phyloP scores from a whole-genome alignment of 2,329 filamentous ascomycete species.

The Trichophyton mentagrophytes region DNA sequence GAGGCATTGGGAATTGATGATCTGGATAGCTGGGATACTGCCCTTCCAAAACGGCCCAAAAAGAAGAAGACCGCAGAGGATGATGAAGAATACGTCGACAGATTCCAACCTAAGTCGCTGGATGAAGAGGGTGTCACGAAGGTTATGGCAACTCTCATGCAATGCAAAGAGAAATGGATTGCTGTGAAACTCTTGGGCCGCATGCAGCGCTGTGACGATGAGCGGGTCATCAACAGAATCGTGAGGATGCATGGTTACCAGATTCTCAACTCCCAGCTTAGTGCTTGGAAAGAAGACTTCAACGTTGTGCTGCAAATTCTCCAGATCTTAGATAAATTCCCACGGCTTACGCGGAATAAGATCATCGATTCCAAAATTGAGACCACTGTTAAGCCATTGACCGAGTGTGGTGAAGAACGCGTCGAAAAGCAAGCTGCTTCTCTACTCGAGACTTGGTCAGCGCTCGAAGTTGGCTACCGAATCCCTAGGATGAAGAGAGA shows the following conservation, averaged over 20 bases:
- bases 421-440: constrained; percentile 59
- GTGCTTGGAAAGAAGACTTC: constrained; percentile 74
- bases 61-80: constrained; percentile 88
- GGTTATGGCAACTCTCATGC: constrained; percentile 92
- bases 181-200: constrained; percentile 85
- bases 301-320: constrained; percentile 84
- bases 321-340: constrained; percentile 77
- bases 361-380: constrained; percentile 95
- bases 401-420: constrained; percentile 55
- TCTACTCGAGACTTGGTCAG: constrained; percentile 74
- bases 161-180: constrained; percentile 99
- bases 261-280: constrained; percentile 77
- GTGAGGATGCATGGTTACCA: constrained; percentile 96
- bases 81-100: constrained; percentile 91
- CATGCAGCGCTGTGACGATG: constrained; percentile 75
- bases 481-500: constrained; percentile 84
- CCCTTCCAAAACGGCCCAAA: constrained; percentile 75
- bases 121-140: constrained; percentile 77
- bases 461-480: constrained; percentile 77
- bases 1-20: constrained; percentile 94
- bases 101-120: constrained; percentile 64
- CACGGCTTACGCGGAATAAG: constrained; percentile 84
- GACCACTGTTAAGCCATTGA: constrained; percentile 58
- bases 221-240: constrained; percentile 73
- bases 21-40: constrained; percentile 79